Conservation (phyloP, 2,329 filamentous ascomycete species). For the Colletotrichum sp. region DNA sequence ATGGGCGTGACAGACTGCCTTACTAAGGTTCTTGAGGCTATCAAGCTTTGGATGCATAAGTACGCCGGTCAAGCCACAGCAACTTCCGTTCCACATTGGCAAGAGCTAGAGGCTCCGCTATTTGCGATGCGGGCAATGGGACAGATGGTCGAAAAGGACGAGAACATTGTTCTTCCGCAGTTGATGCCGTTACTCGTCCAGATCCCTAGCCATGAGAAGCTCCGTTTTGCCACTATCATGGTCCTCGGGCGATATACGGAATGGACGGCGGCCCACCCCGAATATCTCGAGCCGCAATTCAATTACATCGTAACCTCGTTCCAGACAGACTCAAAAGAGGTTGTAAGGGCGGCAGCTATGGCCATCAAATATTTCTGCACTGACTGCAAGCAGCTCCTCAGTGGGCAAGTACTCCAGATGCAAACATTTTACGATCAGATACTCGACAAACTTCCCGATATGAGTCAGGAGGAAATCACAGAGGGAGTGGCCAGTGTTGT, state of each 20-base stretch:
- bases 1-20: constrained; percentile 93
- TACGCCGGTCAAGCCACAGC: constrained; percentile 79
- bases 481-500: constrained; percentile 94
- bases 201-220: constrained; percentile 94
- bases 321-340: constrained; percentile 85
- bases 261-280: constrained; percentile 94
- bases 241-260: constrained; percentile 95
- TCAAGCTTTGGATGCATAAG: constrained; percentile 86
- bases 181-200: constrained; percentile 93
- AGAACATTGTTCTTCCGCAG: constrained; percentile 85
- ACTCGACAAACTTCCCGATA: constrained; percentile 81
- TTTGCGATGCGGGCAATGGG: constrained; percentile 97
- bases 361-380: constrained; percentile 97
- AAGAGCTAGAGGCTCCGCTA: constrained; percentile 91
- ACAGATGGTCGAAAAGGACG: constrained; percentile 90
- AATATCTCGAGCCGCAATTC: constrained; percentile 90
- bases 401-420: constrained; percentile 82
- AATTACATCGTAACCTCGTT: constrained; percentile 96
- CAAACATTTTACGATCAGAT: constrained; percentile 93
- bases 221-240: constrained; percentile 99
- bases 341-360: constrained; percentile 88
- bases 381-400: constrained; percentile 88
- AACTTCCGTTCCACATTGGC: constrained; percentile 88
- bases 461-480: constrained; percentile 94
- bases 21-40: constrained; percentile 83